Evolutionary conservation across 2,329 filamentous ascomycete genomes (phyloP), one percentile per base, ranked within the genome.

Genomic region (Pyrenochaeta sp.): DNA sequence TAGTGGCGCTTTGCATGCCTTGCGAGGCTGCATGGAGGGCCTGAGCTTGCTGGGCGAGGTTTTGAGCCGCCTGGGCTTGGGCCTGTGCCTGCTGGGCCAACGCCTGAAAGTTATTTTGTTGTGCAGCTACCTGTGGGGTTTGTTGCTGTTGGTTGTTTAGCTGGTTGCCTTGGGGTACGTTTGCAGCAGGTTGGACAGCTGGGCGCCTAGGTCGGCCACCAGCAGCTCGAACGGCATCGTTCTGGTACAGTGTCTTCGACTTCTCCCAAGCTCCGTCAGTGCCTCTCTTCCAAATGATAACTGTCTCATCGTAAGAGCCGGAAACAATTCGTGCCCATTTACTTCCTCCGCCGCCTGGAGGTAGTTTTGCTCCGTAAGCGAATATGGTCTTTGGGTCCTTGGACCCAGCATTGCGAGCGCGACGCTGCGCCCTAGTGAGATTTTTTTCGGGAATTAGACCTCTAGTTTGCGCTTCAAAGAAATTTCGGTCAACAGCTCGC

Each of bases 241-340:
- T 89, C 71, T 96, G 91, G 33, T 87, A 84, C 9, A 96, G 81
- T 39, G 86, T 85, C 61, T 94, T 90, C 30, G 87, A 87, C 48
- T 88, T 86, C 62, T 88, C 88, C 93, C 95, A 98, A 21, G 90
- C 85, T 2, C 93, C 93, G 61, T 95, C 88, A 2, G 87, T 85
- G 60, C 96, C 90, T 56, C 91, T 88, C 63, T 90, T 89, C 95
- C 95, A 99, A 51, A 99, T 91, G 61, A 97, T 93, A 64, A 99
- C 92, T 10, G 88, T 93, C 77, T 97, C 92, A 64, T 99, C 95
- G 65, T 99, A 99, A 0, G 92, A 97, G 2, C 95, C 95, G 6
- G 93, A 97, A 3, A 99, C 92, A 54, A 99, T 99, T n/a, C 93
- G 88, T 9, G 90, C 92, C 80, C 94, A 97, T 62, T 84, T 88